Conservation (phyloP, 768 basidiomycete genomes). For the Hygrocybe punicea region DNA sequence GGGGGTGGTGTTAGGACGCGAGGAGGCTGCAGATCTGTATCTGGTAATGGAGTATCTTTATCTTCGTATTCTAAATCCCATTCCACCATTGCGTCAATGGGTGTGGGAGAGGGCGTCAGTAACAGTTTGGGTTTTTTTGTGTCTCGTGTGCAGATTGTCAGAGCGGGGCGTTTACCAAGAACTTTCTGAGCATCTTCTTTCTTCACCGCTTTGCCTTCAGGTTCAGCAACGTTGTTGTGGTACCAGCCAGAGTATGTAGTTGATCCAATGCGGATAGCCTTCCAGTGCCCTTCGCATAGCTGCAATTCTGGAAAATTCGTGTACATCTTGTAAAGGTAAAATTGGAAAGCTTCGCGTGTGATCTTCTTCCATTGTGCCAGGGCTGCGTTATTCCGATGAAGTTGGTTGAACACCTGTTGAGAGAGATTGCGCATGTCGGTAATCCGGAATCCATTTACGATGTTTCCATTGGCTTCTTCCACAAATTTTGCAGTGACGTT, state of each 20-base stretch:
- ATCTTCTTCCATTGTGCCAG: background rate
- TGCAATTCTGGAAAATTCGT: constrained; percentile 4
- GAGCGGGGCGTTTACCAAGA: background rate
- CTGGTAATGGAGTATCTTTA: no score
- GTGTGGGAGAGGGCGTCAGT: background rate
- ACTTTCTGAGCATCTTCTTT: background rate
- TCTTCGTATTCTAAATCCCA: no score
- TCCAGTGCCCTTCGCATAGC: constrained; percentile 14
- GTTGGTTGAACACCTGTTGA: background rate
- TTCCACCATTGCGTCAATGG: no score
- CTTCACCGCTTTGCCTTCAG: background rate
- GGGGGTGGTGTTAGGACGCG: background rate
- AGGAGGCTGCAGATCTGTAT: background rate
- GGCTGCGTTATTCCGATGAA: background rate
- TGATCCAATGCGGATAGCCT: constrained; percentile 5
- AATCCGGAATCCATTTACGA: background rate
- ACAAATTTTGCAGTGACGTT: background rate
- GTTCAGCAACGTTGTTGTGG: background rate
- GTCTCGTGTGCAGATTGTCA: background rate
- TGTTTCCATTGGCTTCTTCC: background rate
- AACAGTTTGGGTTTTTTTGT: background rate
- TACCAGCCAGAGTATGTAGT: constrained; percentile 7
- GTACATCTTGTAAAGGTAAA: constrained; percentile 6
- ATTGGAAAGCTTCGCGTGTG: background rate
- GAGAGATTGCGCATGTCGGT: background rate